phyloP scores from a whole-genome alignment of 257 asterid species.

The Ilex aquifolium region DNA sequence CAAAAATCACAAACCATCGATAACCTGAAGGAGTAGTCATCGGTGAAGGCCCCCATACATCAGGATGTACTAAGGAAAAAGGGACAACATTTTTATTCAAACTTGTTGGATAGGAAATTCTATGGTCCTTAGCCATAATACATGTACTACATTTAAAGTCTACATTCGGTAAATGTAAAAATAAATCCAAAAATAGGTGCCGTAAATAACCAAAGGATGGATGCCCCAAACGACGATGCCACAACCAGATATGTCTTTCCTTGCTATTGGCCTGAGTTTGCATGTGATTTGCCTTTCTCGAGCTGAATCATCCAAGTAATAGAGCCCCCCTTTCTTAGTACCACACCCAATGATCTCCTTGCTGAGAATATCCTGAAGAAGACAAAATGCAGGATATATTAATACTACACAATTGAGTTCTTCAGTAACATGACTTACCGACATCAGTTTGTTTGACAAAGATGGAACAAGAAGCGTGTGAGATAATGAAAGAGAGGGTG shows the following conservation, averaged over 20 bases:
- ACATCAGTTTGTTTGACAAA: background rate
- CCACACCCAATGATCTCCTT: conserved; percentile 19
- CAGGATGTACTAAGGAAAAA: too few relatives aligned
- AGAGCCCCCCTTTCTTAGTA: conserved; percentile 11
- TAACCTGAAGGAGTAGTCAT: background rate
- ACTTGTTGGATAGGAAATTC: background rate
- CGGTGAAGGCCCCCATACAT: background rate
- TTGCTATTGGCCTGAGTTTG: too few relatives aligned
- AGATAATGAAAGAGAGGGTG: too few relatives aligned
- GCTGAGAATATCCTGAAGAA: background rate
- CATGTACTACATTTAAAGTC: background rate
- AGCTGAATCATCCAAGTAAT: conserved; percentile 6
- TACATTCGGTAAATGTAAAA: too few relatives aligned
- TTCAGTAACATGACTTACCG: background rate
- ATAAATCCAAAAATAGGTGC: too few relatives aligned
- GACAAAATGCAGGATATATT: background rate
- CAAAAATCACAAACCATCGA: background rate
- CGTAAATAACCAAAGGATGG: background rate
- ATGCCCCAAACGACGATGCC: background rate
- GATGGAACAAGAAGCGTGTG: background rate
- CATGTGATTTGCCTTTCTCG: too few relatives aligned
- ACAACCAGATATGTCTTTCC: background rate
- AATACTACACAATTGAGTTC: conserved; percentile 4
- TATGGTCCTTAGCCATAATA: background rate
- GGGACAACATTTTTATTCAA: too few relatives aligned